Base-by-base conservation (phyloP, 108 stramenopile species). In the Aurantiochytrium sp. region DNA sequence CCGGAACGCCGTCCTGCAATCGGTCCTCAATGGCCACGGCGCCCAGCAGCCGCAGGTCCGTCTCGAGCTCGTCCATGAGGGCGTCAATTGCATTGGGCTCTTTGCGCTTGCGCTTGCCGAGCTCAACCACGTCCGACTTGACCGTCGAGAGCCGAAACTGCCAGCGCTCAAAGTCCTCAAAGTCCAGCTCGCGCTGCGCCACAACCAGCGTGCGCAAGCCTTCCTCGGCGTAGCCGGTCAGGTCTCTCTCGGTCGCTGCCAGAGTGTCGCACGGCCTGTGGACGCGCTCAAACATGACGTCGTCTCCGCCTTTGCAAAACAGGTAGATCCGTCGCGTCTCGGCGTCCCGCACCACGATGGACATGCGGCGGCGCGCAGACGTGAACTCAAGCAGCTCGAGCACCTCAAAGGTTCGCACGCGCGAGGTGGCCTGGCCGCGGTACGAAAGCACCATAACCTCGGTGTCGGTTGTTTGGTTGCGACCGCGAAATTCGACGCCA, bases 1-100 rank as follows among this genome's bases (percentile, higher is more conserved):
- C 90, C 0, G 93, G 93, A 50, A 93, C 93, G 3, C 90, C 91
- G 24, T 90, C 91, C 52, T 93, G 92, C 4, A 93, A 87, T n/a
- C 85, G 59, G 39, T 89, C 90, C 85, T 93, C 92, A 69, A 93
- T 93, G 19, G 91, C 93, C n/a, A 91, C 92, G 34, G 92, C 87
- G 37, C 93, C 93, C 24, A 93, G 27, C 31, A 92, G 55, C 37
- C 39, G 54, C 36, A 93, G 87, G 39, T 87, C 68, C 3, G 27
- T 21, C 54, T 92, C 92, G 31, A 91, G 86, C 50, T 89, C 59
- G 52, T 54, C 91, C 88, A 88, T 88, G 31, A 87, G 37, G n/a
- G 31, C 48, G 21, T 89, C 86, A 10, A 88, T 88, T 17, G 68
- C 90, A 19, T 68, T 86, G 27, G 86, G 88, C 59, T 68, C 27